Percentiles rank a stretch among this genome's conserved stretches.
These are phyloP conservation scores for Rubia tinctorum DNA, from an alignment of 305 asterid species.

Conservation along the genomic window DNA sequence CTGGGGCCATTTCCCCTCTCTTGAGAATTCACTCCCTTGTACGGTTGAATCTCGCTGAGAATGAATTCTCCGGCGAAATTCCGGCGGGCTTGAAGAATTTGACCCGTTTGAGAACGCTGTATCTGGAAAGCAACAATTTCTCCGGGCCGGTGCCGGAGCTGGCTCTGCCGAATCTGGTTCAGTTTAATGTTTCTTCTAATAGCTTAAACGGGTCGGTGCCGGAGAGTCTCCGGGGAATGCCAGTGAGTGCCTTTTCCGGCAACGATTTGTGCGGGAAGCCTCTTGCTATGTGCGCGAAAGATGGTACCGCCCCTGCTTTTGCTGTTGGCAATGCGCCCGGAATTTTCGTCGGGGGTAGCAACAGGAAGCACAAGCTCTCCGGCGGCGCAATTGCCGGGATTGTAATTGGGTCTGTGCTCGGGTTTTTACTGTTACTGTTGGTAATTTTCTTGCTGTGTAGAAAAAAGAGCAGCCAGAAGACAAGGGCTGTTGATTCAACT, in stretches of 20 bases:
- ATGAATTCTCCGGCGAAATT: slow-evolving; percentile 68
- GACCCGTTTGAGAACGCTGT: slow-evolving; percentile 75
- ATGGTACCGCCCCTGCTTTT: slow-evolving; percentile 32
- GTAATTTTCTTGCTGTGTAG: slow-evolving; percentile 59
- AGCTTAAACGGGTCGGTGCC: slow-evolving; percentile 78
- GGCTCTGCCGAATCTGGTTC: slow-evolving; percentile 43
- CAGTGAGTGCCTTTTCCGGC: slow-evolving; percentile 50
- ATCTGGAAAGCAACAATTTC: slow-evolving; percentile 56
- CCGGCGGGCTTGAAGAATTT: slow-evolving; percentile 50
- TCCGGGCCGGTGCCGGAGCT: slow-evolving; percentile 63
- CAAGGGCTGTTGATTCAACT: slow-evolving; percentile 54
- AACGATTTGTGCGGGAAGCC: slow-evolving; percentile 78
- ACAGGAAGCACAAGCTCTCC: slow-evolving; percentile 45
- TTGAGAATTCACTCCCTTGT: slow-evolving; percentile 48
- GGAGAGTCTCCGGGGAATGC: slow-evolving; percentile 40
- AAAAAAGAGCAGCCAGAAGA: slow-evolving; percentile 52
- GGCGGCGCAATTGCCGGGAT: slow-evolving; percentile 93
- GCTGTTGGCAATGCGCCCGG: slow-evolving; percentile 25
- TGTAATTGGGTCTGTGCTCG: slow-evolving; percentile 80
- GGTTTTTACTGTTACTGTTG: slow-evolving; percentile 47
- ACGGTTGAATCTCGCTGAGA: slow-evolving; percentile 62
- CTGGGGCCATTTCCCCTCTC: slow-evolving; percentile 46
- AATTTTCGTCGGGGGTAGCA: slow-evolving; percentile 17
- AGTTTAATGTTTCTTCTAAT: slow-evolving; percentile 81
- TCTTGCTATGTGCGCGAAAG: slow-evolving; percentile 43